Conservation (phyloP, 768 basidiomycete species). For the Daedalea quercina region DNA sequence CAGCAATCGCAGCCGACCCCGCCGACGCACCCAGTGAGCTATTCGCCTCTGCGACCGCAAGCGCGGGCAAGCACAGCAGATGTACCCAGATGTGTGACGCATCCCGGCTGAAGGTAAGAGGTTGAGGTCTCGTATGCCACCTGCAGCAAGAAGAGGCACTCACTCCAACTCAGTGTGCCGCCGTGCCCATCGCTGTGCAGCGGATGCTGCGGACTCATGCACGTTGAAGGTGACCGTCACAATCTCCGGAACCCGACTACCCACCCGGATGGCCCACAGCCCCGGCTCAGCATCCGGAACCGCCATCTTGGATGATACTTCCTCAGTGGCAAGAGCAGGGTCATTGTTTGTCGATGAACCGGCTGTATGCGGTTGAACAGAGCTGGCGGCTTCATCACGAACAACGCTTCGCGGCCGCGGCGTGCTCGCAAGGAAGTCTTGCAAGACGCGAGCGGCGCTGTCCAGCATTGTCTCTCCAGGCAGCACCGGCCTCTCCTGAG, state of each 20-base stretch:
- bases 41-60: slow-evolving; percentile 5
- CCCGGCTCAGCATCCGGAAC: slow-evolving; percentile 3
- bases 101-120: not conserved
- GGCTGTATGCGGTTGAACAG: not conserved
- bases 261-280: slow-evolving; percentile 9
- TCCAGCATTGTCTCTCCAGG: not conserved
- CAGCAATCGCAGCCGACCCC: slow-evolving; percentile 4
- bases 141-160: not conserved
- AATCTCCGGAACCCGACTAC: slow-evolving; percentile 5
- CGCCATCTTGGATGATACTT: not conserved
- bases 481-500: too few species aligned
- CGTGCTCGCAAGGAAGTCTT: not conserved
- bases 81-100: not conserved
- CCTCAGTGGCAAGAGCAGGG: not conserved
- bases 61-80: slow-evolving; percentile 12
- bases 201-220: slow-evolving; percentile 1
- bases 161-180: not conserved
- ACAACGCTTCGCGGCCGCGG: not conserved
- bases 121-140: too few species aligned
- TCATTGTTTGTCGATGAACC: not conserved
- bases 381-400: too few species aligned
- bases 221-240: slow-evolving; percentile 8
- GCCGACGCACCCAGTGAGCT: not conserved
- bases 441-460: not conserved
- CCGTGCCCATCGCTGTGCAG: slow-evolving; percentile 2